phyloP scores from a whole-genome alignment of 805 yeast species.

The Kazachstania kunashirensis region DNA sequence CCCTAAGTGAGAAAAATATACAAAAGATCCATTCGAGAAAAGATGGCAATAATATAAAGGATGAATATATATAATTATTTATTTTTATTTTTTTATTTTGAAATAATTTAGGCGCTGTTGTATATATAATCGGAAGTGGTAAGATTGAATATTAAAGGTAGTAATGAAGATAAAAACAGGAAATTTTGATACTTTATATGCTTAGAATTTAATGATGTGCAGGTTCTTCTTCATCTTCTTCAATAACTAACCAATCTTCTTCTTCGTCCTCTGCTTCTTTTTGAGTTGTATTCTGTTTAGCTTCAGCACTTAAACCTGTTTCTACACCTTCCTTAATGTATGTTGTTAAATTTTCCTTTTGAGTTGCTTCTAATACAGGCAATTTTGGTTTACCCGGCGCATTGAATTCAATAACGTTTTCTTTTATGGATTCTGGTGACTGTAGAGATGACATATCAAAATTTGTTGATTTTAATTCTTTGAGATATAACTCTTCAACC shows the following conservation, averaged over 20 bases:
- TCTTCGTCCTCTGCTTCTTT: slow-evolving; percentile 17
- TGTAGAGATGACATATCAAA: slow-evolving; percentile 51
- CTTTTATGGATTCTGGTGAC: slow-evolving; percentile 50
- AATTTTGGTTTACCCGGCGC: slow-evolving; percentile 68
- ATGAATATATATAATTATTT: too few relatives aligned
- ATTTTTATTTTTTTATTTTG: too few relatives aligned
- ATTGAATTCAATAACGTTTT: slow-evolving; percentile 73
- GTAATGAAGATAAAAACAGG: too few relatives aligned
- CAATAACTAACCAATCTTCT: slow-evolving; percentile 76
- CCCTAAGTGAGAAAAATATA: too few relatives aligned
- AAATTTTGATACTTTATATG: too few relatives aligned
- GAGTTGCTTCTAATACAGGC: slow-evolving; percentile 63
- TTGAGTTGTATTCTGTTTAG: slow-evolving; percentile 39
- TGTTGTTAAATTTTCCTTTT: slow-evolving; percentile 53
- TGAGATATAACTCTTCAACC: slow-evolving; percentile 75
- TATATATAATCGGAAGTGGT: too few relatives aligned
- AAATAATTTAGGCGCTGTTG: too few relatives aligned
- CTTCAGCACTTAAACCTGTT: slow-evolving; percentile 69
- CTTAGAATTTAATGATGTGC: slow-evolving; percentile 1
- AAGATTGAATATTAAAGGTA: too few relatives aligned
- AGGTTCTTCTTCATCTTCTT: slow-evolving; percentile 48
- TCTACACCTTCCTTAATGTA: slow-evolving; percentile 71
- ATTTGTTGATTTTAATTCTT: slow-evolving; percentile 79
- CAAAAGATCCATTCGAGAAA: too few relatives aligned
- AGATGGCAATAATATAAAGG: too few relatives aligned